Base-by-base conservation (phyloP, 1,284 basidiomycete species). In the Phellopilus nigrolimitatus region DNA sequence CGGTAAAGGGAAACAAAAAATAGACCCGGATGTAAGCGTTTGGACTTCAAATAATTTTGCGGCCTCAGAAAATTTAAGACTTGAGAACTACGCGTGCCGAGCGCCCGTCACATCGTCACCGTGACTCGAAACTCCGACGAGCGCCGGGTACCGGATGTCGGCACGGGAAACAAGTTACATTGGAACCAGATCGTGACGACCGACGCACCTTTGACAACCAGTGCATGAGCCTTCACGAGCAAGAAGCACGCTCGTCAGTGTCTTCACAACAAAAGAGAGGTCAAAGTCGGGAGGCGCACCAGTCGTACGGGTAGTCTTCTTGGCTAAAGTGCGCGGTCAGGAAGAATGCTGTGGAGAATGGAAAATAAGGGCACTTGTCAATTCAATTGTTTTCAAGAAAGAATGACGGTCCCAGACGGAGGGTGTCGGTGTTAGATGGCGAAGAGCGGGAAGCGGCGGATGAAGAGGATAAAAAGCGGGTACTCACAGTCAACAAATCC, bases 261-360 rank as follows among this genome's bases (percentile, higher is more conserved):
- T n/a, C 7, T 46, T 38, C 52, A 28, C 36, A 10, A 41, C 44
- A 47, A 9, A 5, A 34, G 33, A 39, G 15, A 33, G 22, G 56
- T 21, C 46, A 17, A 47, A 54, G 15, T 42, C 21, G 40, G 55
- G 48, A 55, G 33, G 43, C 72, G 56, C 63, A 87, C 85, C 86
- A 89, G 62, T 89, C 86, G 62, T 88, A 88, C 2, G 86, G 86
- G 59, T 88, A 90, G 61, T 91, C 88, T 58, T 90, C 88, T 60
- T 89, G 82, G 59, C 79, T 87, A 60, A 91, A 91, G 61, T 89
- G 87, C 0, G 88, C 88, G 12, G 88, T 91, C 52, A 91, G 73
- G 73, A 89, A 91, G 73, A 91, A 91, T 0, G 87, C 87, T 90
- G 62, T 42, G 42, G 36, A 56, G 22, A 48, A 48, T 15, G 34